Conservation (phyloP, 1,284 basidiomycete genomes). For the Apiotrichum montevideense region DNA sequence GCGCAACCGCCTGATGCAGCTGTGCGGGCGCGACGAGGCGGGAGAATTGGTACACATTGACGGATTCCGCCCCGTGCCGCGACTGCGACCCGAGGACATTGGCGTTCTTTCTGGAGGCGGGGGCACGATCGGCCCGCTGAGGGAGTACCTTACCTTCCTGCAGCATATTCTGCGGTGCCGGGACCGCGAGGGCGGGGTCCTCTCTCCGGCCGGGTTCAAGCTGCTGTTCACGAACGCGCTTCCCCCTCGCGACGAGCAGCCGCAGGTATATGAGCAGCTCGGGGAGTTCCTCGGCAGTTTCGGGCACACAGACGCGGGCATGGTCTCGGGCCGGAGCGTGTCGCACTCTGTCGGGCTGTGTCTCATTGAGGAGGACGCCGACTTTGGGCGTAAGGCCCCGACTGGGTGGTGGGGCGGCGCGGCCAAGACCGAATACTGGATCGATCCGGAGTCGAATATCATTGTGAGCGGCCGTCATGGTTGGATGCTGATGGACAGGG, state of each 20-base stretch:
- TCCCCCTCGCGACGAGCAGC: slow-evolving; percentile 9
- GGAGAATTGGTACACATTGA: slow-evolving; percentile 10
- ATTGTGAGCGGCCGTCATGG: slow-evolving; percentile 6
- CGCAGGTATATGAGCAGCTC: slow-evolving; percentile 10
- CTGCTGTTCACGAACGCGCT: slow-evolving; percentile 24
- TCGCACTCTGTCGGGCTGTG: slow-evolving; percentile 9
- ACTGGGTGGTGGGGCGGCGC: slow-evolving; percentile 23
- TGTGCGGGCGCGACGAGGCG: slow-evolving; percentile 15
- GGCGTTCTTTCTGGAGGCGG: slow-evolving; percentile 24
- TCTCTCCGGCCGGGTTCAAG: slow-evolving; percentile 19
- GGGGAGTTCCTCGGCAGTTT: slow-evolving; percentile 1
- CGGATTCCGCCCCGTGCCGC: not conserved
- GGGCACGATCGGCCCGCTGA: slow-evolving; percentile 30
- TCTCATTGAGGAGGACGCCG: not conserved
- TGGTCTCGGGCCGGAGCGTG: slow-evolving; percentile 5
- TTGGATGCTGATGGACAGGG: slow-evolving; percentile 3
- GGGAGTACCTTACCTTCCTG: slow-evolving; percentile 31
- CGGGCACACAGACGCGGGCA: slow-evolving; percentile 7
- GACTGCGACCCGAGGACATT: slow-evolving; percentile 10
- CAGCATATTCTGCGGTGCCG: slow-evolving; percentile 9
- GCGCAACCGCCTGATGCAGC: slow-evolving; percentile 4
- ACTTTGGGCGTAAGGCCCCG: slow-evolving; percentile 13
- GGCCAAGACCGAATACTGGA: slow-evolving; percentile 22
- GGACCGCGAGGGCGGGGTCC: slow-evolving; percentile 9
- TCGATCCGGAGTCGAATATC: slow-evolving; percentile 21